A percentile compares a stretch with the other conserved stretches of the same genome.
Conservation (phyloP, 768 basidiomycete genomes). For the Lentinula detonsa region DNA sequence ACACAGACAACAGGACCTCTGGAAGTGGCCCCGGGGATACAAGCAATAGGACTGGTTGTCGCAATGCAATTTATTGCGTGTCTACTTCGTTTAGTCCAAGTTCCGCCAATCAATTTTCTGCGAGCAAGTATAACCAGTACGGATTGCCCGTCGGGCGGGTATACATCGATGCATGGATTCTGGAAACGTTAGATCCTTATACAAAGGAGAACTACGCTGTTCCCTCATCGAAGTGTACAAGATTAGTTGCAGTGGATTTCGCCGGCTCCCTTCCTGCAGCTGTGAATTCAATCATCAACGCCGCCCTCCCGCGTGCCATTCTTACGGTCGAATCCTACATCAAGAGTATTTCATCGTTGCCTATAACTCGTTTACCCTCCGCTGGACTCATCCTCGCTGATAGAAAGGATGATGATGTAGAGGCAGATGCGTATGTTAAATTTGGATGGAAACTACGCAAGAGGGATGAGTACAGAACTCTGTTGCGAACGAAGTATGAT, state of each 20-base stretch:
- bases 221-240: constrained; percentile 85
- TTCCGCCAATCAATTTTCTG: constrained; percentile 46
- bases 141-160: constrained; percentile 71
- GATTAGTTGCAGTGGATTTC: constrained; percentile 81
- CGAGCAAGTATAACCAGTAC: constrained; percentile 72
- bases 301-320: constrained; percentile 65
- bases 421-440: constrained; percentile 15
- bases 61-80: constrained; percentile 74
- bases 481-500: constrained; percentile 51
- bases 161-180: constrained; percentile 89
- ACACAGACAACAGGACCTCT: background rate
- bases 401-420: constrained; percentile 41
- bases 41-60: constrained; percentile 18
- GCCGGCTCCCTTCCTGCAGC: constrained; percentile 81
- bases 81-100: constrained; percentile 78
- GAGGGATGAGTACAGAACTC: constrained; percentile 51
- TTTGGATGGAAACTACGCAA: constrained; percentile 57
- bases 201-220: constrained; percentile 91
- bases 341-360: constrained; percentile 58
- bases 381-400: constrained; percentile 54
- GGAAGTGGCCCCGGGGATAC: constrained; percentile 23
- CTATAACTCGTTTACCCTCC: constrained; percentile 64
- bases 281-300: constrained; percentile 82
- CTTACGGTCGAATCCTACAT: constrained; percentile 69
- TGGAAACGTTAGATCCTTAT: constrained; percentile 96